phyloP scores from a whole-genome alignment of 2,329 filamentous ascomycete genomes.

The Neofusicoccum laricinum region DNA sequence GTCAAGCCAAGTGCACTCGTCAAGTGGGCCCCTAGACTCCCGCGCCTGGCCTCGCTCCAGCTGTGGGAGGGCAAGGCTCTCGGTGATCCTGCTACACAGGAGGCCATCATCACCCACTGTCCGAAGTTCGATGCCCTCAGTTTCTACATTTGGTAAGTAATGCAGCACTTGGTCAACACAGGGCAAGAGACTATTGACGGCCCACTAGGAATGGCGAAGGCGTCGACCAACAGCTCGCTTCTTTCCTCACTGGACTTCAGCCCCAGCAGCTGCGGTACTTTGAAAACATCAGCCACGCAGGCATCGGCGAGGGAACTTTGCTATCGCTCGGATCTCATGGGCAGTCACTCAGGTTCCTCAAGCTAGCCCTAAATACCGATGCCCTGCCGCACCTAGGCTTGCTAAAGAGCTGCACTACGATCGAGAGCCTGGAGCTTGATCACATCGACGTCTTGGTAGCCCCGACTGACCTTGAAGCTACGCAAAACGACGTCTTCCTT shows the following conservation, averaged over 20 bases:
- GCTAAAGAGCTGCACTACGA: constrained; percentile 47
- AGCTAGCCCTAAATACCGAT: constrained; percentile 49
- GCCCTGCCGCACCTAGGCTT: constrained; percentile 49
- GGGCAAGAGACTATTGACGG: neutral
- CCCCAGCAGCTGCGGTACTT: constrained; percentile 59
- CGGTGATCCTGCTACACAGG: constrained; percentile 50
- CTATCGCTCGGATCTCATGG: constrained; percentile 52
- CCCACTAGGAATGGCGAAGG: constrained; percentile 35
- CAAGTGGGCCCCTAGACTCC: constrained; percentile 58
- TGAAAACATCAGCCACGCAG: constrained; percentile 55
- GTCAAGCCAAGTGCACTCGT: constrained; percentile 54
- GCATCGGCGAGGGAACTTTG: constrained; percentile 55
- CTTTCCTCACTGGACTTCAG: constrained; percentile 56
- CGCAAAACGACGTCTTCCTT: constrained; percentile 52
- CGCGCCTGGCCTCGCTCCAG: constrained; percentile 57
- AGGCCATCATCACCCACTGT: constrained; percentile 57
- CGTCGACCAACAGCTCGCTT: constrained; percentile 57
- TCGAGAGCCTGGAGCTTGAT: constrained; percentile 50
- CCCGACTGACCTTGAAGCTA: constrained; percentile 45
- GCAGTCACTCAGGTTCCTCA: constrained; percentile 54
- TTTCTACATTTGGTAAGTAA: constrained; percentile 51
- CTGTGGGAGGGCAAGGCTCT: constrained; percentile 62
- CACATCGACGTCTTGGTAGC: constrained; percentile 40
- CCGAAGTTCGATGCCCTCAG: constrained; percentile 60
- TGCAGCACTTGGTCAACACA: constrained; percentile 18